Conservation (phyloP, 331 rosid species). For the Quercus phellos region DNA sequence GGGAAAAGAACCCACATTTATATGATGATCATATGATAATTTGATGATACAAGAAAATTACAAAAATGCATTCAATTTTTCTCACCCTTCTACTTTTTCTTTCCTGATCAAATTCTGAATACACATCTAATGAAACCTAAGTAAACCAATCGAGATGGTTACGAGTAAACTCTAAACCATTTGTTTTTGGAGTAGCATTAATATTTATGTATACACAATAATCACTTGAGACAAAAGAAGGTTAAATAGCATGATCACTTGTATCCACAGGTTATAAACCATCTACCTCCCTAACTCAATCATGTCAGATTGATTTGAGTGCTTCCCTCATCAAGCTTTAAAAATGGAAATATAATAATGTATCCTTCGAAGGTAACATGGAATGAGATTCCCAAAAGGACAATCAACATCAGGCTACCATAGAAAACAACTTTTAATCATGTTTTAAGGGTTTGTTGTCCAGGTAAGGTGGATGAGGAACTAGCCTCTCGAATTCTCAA, state of each 20-base stretch:
- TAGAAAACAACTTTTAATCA: background rate
- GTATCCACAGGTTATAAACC: too few species aligned
- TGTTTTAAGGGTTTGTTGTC: background rate
- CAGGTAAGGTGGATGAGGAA: background rate
- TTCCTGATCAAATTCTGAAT: background rate
- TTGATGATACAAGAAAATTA: background rate
- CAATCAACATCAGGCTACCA: background rate
- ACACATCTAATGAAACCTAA: too few species aligned
- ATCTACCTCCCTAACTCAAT: too few species aligned
- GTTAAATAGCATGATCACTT: too few species aligned
- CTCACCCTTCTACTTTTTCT: background rate
- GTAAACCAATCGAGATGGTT: too few species aligned
- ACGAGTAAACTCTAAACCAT: too few species aligned
- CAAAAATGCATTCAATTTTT: background rate
- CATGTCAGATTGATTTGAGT: too few species aligned
- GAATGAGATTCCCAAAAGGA: background rate
- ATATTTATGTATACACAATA: background rate
- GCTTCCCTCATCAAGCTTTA: too few species aligned
- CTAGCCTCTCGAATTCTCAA: background rate
- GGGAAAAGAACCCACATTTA: background rate
- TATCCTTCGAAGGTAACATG: background rate
- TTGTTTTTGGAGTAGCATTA: too few species aligned
- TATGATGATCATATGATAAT: background rate
- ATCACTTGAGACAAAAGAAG: background rate
- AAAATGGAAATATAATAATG: background rate